Percentiles rank a stretch among this genome's conserved stretches.
Conservation (phyloP, 2,329 filamentous ascomycete genomes). For the Aaosphaeria pasadenensis region DNA sequence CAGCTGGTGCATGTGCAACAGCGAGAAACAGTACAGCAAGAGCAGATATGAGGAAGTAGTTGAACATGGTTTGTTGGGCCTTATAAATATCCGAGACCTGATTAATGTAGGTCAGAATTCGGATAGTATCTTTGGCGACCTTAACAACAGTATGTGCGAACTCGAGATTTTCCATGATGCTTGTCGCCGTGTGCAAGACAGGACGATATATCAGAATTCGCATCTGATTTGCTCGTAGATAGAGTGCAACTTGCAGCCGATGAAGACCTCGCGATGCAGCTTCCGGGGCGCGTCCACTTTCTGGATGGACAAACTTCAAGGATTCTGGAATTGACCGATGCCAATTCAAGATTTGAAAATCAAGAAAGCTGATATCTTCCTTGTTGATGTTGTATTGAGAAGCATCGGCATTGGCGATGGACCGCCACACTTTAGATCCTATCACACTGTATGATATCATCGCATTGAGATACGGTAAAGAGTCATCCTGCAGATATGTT, state of each 20-base stretch:
- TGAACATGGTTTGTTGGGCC: slow-evolving; percentile 71
- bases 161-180: slow-evolving; percentile 71
- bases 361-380: slow-evolving; percentile 75
- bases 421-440: slow-evolving; percentile 81
- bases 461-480: slow-evolving; percentile 68
- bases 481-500: slow-evolving; percentile 34
- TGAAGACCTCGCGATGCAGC: slow-evolving; percentile 64
- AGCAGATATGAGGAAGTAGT: slow-evolving; percentile 74
- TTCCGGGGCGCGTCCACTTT: slow-evolving; percentile 39
- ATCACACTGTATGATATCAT: slow-evolving; percentile 86
- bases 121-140: slow-evolving; percentile 73
- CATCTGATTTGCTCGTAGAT: slow-evolving; percentile 85
- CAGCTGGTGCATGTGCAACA: slow-evolving; percentile 69
- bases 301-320: slow-evolving; percentile 60
- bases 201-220: slow-evolving; percentile 86
- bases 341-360: slow-evolving; percentile 84
- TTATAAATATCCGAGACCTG: slow-evolving; percentile 70
- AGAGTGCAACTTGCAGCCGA: slow-evolving; percentile 78
- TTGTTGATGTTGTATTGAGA: slow-evolving; percentile 61
- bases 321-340: slow-evolving; percentile 69
- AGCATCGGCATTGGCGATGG: slow-evolving; percentile 69
- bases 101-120: slow-evolving; percentile 68
- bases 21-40: slow-evolving; percentile 75
- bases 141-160: slow-evolving; percentile 74
- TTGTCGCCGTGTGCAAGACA: slow-evolving; percentile 78